These are phyloP conservation scores for Lichtheimia ornata DNA, from an alignment of 371 early-diverging fungal species.

Conservation along the genomic window DNA sequence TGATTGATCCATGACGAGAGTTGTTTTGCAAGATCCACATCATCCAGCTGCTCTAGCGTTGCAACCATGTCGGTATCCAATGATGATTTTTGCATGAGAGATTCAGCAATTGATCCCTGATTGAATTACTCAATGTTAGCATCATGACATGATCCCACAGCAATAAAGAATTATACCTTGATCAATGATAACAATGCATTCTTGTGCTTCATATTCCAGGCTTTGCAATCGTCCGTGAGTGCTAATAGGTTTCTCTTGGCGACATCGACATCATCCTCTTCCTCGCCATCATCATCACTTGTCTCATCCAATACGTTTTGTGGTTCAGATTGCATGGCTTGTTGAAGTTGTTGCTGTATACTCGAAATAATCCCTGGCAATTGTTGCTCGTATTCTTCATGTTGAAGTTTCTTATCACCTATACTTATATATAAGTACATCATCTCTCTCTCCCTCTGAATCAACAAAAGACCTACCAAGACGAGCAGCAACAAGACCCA, in stretches of 20 bases:
- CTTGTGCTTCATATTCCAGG: conserved; percentile 38
- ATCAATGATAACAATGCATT: conserved; percentile 20
- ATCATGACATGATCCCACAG: background rate
- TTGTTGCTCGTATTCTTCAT: conserved; percentile 20
- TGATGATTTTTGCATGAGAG: background rate
- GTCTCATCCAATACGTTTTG: conserved; percentile 4
- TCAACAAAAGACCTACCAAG: conserved; percentile 21
- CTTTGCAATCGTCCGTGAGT: conserved; percentile 10
- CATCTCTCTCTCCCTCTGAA: background rate
- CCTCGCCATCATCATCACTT: conserved; percentile 17
- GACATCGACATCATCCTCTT: conserved; percentile 5
- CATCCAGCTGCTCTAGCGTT: no score
- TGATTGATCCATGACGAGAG: conserved; percentile 60
- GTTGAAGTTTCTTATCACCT: conserved; percentile 29
- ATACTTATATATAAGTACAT: background rate
- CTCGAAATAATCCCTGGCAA: conserved; percentile 12
- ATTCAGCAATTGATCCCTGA: background rate
- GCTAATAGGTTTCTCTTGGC: conserved; percentile 12
- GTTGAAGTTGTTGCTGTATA: conserved; percentile 21
- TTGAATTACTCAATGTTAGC: background rate
- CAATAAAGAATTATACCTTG: background rate
- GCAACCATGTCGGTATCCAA: background rate
- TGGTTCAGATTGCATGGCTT: conserved; percentile 20
- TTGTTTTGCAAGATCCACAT: background rate
- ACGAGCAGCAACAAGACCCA: conserved; percentile 37